Evolutionary conservation across 2,329 filamentous ascomycete species (phyloP), one percentile per base, ranked within the genome.

Genomic region (Zymoseptoria crescenta): DNA sequence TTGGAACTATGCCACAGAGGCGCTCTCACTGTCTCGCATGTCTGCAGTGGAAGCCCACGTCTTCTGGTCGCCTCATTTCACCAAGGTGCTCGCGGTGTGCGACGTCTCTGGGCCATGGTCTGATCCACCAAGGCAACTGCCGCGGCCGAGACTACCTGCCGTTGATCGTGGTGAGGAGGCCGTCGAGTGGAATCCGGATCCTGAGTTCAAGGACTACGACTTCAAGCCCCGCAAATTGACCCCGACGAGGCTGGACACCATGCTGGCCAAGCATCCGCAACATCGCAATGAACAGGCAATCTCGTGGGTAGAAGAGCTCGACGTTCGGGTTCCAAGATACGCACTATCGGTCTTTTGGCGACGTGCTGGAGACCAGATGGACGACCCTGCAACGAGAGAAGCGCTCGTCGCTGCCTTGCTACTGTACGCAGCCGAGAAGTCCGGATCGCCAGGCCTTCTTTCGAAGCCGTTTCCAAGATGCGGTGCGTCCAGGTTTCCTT

Each of bases 331-430:
- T 4, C 35, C 9, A 20, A 41, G n/a, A 16, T 10, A 30, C 16
- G 10, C 30, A 10, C 13, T 52, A 29, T 27, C 50, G 6, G 19
- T 29, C 3, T 62, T 62, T 28, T 62, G 60, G 60, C 30, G 52
- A n/a, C 19, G 53, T 6, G n/a, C 21, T 10, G 21, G 49, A 54
- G 35, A 41, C 35, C 35, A 41, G 10, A 13, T 16, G 16, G 35
- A 41, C 10, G 35, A 41, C 16, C 61, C 63, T 4, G 50, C 59
- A n/a, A 64, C 70, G 1, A 63, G 67, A 29, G 73, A 75, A 56
- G 72, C 68, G 1, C 61, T 69, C 9, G 70, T 74, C n/a, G 62
- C 72, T 1, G 66, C 72, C 4, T 69, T 68, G 0, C 49, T 76
- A 13, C 59, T 75, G 6, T 70, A 70, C 57, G 59, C 75, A 1